Evolutionary conservation across 2,329 filamentous ascomycete genomes (phyloP).

Genomic region (Mycosphaerella sp.): DNA sequence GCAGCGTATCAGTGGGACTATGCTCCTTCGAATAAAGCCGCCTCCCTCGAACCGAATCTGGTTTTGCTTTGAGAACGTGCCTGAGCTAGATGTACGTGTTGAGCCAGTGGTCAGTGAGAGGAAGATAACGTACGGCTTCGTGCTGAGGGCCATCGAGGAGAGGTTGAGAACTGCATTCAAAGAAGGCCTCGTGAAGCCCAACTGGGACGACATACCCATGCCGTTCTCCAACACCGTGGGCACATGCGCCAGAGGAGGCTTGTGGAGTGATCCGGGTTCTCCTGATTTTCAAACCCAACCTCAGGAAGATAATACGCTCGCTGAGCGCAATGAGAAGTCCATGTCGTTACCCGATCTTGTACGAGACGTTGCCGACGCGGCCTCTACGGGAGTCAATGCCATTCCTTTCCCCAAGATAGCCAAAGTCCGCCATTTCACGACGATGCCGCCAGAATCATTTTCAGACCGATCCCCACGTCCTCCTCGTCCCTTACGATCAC

Average conservation of each 20-base stretch:
- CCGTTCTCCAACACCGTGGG: slow-evolving; percentile 78
- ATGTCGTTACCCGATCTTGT: slow-evolving; percentile 24
- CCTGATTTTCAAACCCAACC: slow-evolving; percentile 6
- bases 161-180: slow-evolving; percentile 89
- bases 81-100: slow-evolving; percentile 88
- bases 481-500: slow-evolving; percentile 26
- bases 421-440: slow-evolving; percentile 12
- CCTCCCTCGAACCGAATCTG: slow-evolving; percentile 94
- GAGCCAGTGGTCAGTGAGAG: slow-evolving; percentile 92
- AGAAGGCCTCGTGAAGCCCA: slow-evolving; percentile 84
- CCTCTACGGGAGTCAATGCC: slow-evolving; percentile 22
- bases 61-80: slow-evolving; percentile 90
- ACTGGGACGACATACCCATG: slow-evolving; percentile 76
- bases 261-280: slow-evolving; percentile 55
- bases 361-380: slow-evolving; percentile 9
- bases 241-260: slow-evolving; percentile 76
- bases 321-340: slow-evolving; percentile 23
- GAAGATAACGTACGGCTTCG: slow-evolving; percentile 90
- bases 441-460: slow-evolving; percentile 12
- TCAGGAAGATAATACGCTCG: slow-evolving; percentile 5
- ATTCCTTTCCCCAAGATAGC: slow-evolving; percentile 15
- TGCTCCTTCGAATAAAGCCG: slow-evolving; percentile 82
- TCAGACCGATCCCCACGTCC: slow-evolving; percentile 6
- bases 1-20: slow-evolving; percentile 77
- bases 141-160: slow-evolving; percentile 88